Base-by-base conservation (phyloP, 495 filamentous ascomycete genomes). In the Xylaria scruposa region DNA sequence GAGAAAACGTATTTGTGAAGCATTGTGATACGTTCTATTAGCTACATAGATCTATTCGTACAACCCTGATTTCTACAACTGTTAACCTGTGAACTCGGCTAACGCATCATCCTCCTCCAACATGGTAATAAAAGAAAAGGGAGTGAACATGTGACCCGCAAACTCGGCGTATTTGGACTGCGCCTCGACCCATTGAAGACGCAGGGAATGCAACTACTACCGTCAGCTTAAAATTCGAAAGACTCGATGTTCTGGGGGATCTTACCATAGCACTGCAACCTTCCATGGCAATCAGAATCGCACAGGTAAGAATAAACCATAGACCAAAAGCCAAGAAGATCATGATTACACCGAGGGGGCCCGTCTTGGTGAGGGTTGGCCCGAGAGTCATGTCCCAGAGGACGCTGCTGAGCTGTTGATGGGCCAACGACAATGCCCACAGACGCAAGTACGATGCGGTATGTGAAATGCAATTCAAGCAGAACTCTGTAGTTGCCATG, bases 131-230 rank as follows among this genome's bases (percentile, higher is more conserved):
- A 98, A 98, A 77, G 92, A 94, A 81, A 99, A 98, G 10, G 96
- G 96, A 75, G 91, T 85, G 83, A 99, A 98, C 47, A 94, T 85
- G 79, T 96, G 87, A 54, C 96, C 96, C 67, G 94, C 94, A 72
- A 97, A 97, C 79, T 98, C 92, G 84, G 98, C 97, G 85, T 98
- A 97, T 83, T 99, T 99, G 83, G 94, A 96, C 90, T 98, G 98
- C n/a, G 96, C 94, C 81, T 99, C 96, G 70, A 99, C 96, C 96
- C 96, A 99, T 78, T 98, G 97, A 70, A 99, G 88, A 85, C 96
- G 90, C 74, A 99, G 86, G 71, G 92, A 94, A 82, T 98, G 97
- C 85, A 97, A 88, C 83, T 84, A 49, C 54, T 46, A 4, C 46
- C 19, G 61, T 51, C 47, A 58, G 33, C 44, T 26, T 72, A 36